phyloP scores from a whole-genome alignment of 2,329 filamentous ascomycete species.

The Penicillium sp. region DNA sequence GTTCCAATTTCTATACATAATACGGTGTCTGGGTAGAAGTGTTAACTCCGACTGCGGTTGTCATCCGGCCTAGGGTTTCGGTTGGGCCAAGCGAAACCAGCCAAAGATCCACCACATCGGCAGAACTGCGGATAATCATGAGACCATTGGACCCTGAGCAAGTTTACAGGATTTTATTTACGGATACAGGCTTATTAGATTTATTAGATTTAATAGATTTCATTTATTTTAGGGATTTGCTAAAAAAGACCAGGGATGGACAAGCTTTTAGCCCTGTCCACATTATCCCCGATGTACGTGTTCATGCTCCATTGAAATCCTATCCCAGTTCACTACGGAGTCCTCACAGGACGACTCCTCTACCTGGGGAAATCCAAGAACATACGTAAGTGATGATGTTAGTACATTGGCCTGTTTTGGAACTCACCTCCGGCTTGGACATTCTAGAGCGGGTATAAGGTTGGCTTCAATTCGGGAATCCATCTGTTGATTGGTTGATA shows the following conservation, averaged over 20 bases:
- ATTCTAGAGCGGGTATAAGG: conserved; percentile 10
- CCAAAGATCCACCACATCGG: conserved; percentile 17
- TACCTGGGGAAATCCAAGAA: conserved; percentile 5
- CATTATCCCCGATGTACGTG: neutral
- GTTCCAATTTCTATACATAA: neutral
- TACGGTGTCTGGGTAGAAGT: neutral
- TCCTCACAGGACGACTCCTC: neutral
- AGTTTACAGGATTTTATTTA: neutral
- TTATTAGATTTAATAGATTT: neutral
- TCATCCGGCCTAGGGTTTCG: conserved; percentile 26
- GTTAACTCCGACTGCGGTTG: conserved; percentile 15
- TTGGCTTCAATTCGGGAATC: neutral
- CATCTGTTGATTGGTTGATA: conserved; percentile 1
- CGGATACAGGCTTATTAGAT: neutral
- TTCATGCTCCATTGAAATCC: neutral
- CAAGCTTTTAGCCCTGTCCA: conserved; percentile 10
- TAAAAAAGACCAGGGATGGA: conserved; percentile 6
- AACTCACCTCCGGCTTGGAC: conserved; percentile 18
- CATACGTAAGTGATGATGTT: conserved; percentile 31
- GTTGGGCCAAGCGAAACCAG: conserved; percentile 20
- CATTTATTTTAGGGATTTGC: neutral
- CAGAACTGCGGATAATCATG: conserved; percentile 21
- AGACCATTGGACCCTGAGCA: conserved; percentile 10
- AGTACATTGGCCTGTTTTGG: conserved; percentile 16
- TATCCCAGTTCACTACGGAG: neutral